phyloP scores from a whole-genome alignment of 1,284 basidiomycete genomes.

The Heliocybe sulcata region DNA sequence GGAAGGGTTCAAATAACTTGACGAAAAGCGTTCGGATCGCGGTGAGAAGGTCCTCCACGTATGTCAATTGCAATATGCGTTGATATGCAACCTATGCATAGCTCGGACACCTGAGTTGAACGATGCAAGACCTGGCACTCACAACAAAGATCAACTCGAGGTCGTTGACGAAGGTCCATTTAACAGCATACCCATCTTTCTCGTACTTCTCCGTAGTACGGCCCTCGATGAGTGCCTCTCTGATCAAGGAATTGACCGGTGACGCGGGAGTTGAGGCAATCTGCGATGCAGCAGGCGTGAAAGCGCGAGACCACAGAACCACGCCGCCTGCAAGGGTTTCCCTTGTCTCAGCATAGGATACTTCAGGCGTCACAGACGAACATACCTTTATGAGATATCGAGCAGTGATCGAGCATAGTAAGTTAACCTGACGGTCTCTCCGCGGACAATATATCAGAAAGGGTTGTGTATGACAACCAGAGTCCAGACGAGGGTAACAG shows the following conservation, averaged over 20 bases:
- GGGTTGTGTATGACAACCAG: too few relatives aligned
- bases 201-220: conserved; percentile 74
- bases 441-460: too few relatives aligned
- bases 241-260: conserved; percentile 85
- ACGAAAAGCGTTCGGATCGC: conserved; percentile 82
- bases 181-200: conserved; percentile 87
- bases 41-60: conserved; percentile 83
- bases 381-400: conserved; percentile 83
- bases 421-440: neutral
- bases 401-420: conserved; percentile 81
- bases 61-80: conserved; percentile 91
- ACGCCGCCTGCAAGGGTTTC: conserved; percentile 70
- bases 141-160: conserved; percentile 94
- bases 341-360: conserved; percentile 7
- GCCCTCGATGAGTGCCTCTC: conserved; percentile 86
- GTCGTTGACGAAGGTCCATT: conserved; percentile 91
- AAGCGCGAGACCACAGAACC: conserved; percentile 89
- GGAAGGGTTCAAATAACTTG: conserved; percentile 77
- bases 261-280: conserved; percentile 73
- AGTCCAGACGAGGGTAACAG: too few relatives aligned
- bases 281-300: conserved; percentile 77
- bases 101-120: conserved; percentile 4
- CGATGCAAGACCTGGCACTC: conserved; percentile 22
- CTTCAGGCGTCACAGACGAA: conserved; percentile 5
- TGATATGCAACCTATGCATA: conserved; percentile 84